Percentiles rank a stretch among this genome's conserved stretches.
Conservation (phyloP, 371 early-diverging fungal species). For the Syncephalastrum racemosum region DNA sequence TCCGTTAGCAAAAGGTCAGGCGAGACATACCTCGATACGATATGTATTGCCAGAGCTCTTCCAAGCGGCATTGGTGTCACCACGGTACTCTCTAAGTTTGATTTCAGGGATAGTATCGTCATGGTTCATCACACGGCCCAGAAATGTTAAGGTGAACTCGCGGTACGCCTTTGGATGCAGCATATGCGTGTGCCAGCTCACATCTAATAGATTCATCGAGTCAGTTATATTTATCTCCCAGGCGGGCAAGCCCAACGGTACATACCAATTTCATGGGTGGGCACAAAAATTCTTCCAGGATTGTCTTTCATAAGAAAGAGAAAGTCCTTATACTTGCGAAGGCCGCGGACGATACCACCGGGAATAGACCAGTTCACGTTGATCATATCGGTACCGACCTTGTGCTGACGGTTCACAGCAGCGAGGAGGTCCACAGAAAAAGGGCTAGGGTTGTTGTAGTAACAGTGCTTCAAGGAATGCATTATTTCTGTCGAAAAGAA, state of each 20-base stretch:
- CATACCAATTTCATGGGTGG: slow-evolving; percentile 35
- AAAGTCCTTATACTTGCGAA: slow-evolving; percentile 22
- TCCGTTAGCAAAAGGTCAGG: not conserved
- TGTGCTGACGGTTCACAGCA: slow-evolving; percentile 33
- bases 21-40: not conserved
- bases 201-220: not conserved
- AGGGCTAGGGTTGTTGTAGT: slow-evolving; percentile 12
- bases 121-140: slow-evolving; percentile 40
- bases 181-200: slow-evolving; percentile 50
- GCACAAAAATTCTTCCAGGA: slow-evolving; percentile 27
- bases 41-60: not conserved
- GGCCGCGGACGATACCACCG: slow-evolving; percentile 4
- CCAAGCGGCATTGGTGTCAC: slow-evolving; percentile 15
- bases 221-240: not conserved
- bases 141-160: slow-evolving; percentile 26
- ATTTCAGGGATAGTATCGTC: slow-evolving; percentile 38
- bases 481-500: not conserved
- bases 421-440: slow-evolving; percentile 33
- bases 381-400: slow-evolving; percentile 23
- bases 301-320: slow-evolving; percentile 16
- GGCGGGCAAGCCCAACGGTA: no score
- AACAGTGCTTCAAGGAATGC: slow-evolving; percentile 7
- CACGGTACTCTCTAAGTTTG: slow-evolving; percentile 9
- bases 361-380: slow-evolving; percentile 13
- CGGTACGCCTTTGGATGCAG: slow-evolving; percentile 35